Evolutionary conservation across 2,329 filamentous ascomycete species (phyloP).

Genomic region (Aspergillus versicolor): DNA sequence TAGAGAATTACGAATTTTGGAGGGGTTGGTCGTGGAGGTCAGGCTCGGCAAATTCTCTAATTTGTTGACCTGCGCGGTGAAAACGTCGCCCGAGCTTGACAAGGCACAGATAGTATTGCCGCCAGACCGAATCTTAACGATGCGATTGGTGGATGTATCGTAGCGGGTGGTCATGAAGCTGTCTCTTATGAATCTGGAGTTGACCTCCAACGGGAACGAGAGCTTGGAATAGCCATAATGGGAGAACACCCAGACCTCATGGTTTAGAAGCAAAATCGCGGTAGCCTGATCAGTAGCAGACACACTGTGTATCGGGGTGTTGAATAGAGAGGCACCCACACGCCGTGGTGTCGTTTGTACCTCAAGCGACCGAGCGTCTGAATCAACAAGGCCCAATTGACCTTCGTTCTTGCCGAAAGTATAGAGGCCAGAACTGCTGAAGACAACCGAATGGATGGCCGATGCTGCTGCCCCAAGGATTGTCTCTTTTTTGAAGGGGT

Average conservation of each 20-base stretch:
- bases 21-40: conserved; percentile 85
- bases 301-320: conserved; percentile 70
- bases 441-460: conserved; percentile 84
- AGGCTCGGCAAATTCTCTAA: conserved; percentile 59
- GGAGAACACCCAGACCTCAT: conserved; percentile 89
- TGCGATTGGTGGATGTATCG: conserved; percentile 64
- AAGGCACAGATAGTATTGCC: conserved; percentile 91
- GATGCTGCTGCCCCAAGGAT: conserved; percentile 85
- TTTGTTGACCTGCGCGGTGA: conserved; percentile 75
- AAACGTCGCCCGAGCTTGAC: conserved; percentile 81
- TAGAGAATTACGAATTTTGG: conserved; percentile 81
- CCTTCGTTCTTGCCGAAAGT: conserved; percentile 96
- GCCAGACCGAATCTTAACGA: conserved; percentile 75
- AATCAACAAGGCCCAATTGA: conserved; percentile 90
- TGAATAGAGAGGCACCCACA: conserved; percentile 81
- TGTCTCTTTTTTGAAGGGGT: conserved; percentile 80
- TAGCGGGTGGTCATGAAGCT: conserved; percentile 66
- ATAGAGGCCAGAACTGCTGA: conserved; percentile 77
- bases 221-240: conserved; percentile 95
- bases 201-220: conserved; percentile 73
- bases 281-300: conserved; percentile 91
- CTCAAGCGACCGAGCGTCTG: conserved; percentile 86
- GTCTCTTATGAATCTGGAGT: conserved; percentile 66
- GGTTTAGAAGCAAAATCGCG: conserved; percentile 77
- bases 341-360: conserved; percentile 79